phyloP scores from a whole-genome alignment of 2,329 filamentous ascomycete species.

The Kalmusia sp. region DNA sequence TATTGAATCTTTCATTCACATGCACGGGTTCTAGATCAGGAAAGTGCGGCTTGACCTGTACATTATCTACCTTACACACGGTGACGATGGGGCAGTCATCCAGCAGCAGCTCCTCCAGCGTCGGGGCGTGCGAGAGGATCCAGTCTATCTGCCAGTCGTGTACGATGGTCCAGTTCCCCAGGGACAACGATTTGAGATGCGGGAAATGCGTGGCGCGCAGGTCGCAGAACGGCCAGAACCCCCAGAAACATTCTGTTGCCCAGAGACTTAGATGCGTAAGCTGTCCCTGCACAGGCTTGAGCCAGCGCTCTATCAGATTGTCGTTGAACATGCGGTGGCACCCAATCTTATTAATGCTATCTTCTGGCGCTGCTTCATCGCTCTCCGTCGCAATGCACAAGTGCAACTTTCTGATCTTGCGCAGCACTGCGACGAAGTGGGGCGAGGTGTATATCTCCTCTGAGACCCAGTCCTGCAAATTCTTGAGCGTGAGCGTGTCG shows the following conservation, averaged over 20 bases:
- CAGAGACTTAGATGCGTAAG: slow-evolving; percentile 51
- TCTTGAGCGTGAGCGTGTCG: slow-evolving; percentile 24
- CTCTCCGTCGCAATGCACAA: slow-evolving; percentile 27
- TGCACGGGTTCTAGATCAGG: slow-evolving; percentile 1
- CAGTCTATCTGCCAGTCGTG: slow-evolving; percentile 57
- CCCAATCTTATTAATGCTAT: slow-evolving; percentile 12
- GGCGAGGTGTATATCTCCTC: slow-evolving; percentile 12
- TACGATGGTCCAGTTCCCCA: slow-evolving; percentile 53
- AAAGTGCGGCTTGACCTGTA: slow-evolving; percentile 4
- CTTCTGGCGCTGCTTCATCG: slow-evolving; percentile 17
- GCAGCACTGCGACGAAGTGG: slow-evolving; percentile 23
- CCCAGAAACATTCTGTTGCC: slow-evolving; percentile 38
- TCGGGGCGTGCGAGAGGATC: slow-evolving; percentile 49
- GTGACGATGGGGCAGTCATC: slow-evolving; percentile 52
- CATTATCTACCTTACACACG: slow-evolving; percentile 3
- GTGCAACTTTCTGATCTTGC: slow-evolving; percentile 19
- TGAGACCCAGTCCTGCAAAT: slow-evolving; percentile 27
- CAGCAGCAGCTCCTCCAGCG: slow-evolving; percentile 52
- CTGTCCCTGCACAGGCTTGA: slow-evolving; percentile 23
- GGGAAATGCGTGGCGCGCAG: slow-evolving; percentile 50
- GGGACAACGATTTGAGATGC: slow-evolving; percentile 46
- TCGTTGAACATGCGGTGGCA: slow-evolving; percentile 26
- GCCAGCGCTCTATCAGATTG: slow-evolving; percentile 25
- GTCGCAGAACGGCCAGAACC: slow-evolving; percentile 51
- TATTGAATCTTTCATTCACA: neutral